Base-by-base conservation (phyloP, 2,329 filamentous ascomycete species). In the Ophiostoma piceae region DNA sequence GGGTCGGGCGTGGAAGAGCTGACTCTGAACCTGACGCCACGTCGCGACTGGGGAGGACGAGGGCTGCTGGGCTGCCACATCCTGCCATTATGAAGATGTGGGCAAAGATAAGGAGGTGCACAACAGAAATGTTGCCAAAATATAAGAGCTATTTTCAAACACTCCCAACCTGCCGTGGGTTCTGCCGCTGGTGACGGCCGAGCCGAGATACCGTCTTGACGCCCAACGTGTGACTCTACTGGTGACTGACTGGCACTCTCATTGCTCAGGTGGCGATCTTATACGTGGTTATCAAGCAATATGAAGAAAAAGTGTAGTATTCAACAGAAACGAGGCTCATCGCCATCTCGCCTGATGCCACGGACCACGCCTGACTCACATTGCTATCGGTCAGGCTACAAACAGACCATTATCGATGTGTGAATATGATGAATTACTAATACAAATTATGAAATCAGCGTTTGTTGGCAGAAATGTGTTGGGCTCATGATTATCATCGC, bases 11-110 rank as follows among this genome's bases (percentile, higher is more conserved):
- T 78, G 69, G 82, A 84, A 75, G 85, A 92, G 73, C 78, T 95
- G 71, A 84, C 88, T 70, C 80, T 97, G 75, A 88, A 86, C 73
- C 80, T 99, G 73, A 92, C 84, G 66, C 94, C 94, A 68, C 85
- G 87, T 75, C 86, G 87, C 64, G 84, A 94, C 77, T 99, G 95
- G 94, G 94, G 94, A 74, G 95, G 95, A 39, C 85, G 92, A 78
- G 95, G 94, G 14, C 82, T 96, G 78, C 81, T 99, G 75, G 94
- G 94, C 69, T 99, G 94, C 78, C 94, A 97, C 81, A 86, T 98
- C 73, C 80, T 97, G 74, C 92, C 92, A 35, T 74, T 96, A 70
- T 96, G 82, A 85, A 19, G 14, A 29, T 11, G 11, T 32, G n/a
- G 19, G 32, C 6, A n/a, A 11, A 41, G 35, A 37, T 43, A 32